These are phyloP conservation scores for Aspergillus carbonarius DNA, from an alignment of 2,329 filamentous ascomycete species.

Conservation along the genomic window DNA sequence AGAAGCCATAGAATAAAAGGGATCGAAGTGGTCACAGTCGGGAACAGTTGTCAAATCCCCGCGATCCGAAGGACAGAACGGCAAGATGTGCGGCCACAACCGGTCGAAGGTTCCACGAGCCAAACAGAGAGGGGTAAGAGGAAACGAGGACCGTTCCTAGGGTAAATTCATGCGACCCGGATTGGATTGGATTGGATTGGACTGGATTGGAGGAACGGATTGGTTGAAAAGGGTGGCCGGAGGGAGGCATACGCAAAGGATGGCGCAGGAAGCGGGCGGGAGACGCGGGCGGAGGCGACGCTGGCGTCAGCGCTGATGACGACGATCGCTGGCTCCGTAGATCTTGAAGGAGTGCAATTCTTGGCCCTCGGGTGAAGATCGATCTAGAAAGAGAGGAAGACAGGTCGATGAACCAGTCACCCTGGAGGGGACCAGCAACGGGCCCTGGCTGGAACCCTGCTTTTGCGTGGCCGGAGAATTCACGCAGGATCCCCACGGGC, in stretches of 20 bases:
- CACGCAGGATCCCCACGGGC: background rate
- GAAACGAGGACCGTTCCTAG: background rate
- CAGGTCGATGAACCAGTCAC: background rate
- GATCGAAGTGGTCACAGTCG: background rate
- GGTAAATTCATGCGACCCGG: background rate
- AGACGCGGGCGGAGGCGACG: conserved; percentile 14
- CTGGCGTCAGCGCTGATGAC: conserved; percentile 13
- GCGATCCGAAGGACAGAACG: background rate
- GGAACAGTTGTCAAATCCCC: conserved; percentile 2
- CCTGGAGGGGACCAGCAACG: background rate
- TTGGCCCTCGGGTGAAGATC: background rate
- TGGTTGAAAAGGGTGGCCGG: background rate
- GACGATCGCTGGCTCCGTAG: background rate
- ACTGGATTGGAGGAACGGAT: background rate
- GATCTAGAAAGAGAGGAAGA: background rate
- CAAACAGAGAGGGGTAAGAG: background rate
- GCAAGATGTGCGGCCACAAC: background rate
- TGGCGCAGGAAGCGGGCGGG: conserved; percentile 9
- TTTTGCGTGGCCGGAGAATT: background rate
- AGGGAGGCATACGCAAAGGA: conserved; percentile 12
- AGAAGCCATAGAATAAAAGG: background rate
- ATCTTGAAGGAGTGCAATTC: background rate
- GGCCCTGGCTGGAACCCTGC: background rate
- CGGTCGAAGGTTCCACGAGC: background rate
- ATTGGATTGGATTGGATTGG: background rate